These are phyloP conservation scores for Neurospora hispaniola DNA, from an alignment of 495 filamentous ascomycete species.

Conservation along the genomic window DNA sequence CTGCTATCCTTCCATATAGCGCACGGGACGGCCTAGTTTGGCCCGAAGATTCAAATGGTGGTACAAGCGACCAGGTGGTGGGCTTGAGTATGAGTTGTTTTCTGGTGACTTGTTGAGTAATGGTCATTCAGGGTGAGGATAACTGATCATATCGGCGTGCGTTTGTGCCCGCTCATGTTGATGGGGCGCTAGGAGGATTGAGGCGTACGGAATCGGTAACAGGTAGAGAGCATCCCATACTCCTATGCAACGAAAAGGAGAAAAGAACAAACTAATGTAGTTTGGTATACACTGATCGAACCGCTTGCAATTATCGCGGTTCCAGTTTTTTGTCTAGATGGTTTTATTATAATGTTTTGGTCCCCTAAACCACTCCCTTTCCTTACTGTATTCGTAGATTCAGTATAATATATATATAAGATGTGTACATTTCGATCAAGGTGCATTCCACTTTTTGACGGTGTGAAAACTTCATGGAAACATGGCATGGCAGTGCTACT, in stretches of 20 bases:
- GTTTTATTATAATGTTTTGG: neutral
- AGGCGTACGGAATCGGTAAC: neutral
- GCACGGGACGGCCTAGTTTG: neutral
- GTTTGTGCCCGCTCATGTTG: neutral
- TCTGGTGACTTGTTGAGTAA: neutral
- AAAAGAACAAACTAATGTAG: neutral
- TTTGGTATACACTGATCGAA: neutral
- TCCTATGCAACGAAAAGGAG: neutral
- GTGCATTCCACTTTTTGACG: too few relatives aligned
- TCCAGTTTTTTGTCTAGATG: neutral
- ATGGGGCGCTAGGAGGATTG: neutral
- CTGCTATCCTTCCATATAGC: neutral
- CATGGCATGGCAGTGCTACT: too few relatives aligned
- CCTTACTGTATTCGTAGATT: too few relatives aligned
- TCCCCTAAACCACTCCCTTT: neutral
- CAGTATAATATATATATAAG: too few relatives aligned
- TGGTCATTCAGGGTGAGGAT: neutral
- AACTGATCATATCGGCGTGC: neutral
- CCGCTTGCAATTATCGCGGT: neutral
- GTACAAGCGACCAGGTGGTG: neutral
- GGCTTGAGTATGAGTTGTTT: neutral
- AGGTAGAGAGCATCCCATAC: neutral
- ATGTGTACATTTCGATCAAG: too few relatives aligned
- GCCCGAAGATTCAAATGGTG: neutral
- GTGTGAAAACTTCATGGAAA: too few relatives aligned